phyloP scores from a whole-genome alignment of 495 filamentous ascomycete species.

The Clohesyomyces aquaticus region DNA sequence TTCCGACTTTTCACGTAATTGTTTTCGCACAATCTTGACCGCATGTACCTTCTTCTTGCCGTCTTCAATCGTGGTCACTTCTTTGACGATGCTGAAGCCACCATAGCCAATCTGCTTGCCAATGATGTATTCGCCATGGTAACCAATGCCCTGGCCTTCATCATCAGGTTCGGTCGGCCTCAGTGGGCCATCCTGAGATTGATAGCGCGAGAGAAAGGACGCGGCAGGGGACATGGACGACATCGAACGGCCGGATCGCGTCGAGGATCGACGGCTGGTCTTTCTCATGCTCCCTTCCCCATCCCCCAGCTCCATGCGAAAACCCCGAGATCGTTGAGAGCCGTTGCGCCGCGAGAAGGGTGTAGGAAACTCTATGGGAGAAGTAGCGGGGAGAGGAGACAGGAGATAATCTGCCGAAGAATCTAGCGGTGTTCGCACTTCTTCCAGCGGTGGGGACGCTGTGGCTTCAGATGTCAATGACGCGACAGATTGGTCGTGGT shows the following conservation, averaged over 20 bases:
- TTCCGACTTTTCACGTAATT: constrained; percentile 59
- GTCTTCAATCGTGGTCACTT: constrained; percentile 68
- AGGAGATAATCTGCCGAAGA: constrained; percentile 53
- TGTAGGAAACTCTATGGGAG: constrained; percentile 51
- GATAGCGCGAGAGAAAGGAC: constrained; percentile 64
- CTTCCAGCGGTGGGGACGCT: constrained; percentile 57
- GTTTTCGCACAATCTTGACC: constrained; percentile 75
- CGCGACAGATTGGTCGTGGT: constrained; percentile 45
- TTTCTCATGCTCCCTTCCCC: constrained; percentile 28
- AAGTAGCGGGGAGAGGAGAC: constrained; percentile 58
- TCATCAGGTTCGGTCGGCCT: constrained; percentile 63
- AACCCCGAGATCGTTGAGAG: constrained; percentile 38
- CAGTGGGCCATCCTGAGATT: constrained; percentile 45
- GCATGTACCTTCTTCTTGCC: constrained; percentile 59
- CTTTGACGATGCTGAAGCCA: constrained; percentile 73
- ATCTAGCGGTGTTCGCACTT: constrained; percentile 58
- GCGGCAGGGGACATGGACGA: constrained; percentile 53
- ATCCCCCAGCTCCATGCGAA: constrained; percentile 29
- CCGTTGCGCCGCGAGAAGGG: constrained; percentile 49
- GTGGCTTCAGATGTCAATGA: constrained; percentile 66
- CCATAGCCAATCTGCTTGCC: constrained; percentile 72
- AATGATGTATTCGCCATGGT: constrained; percentile 65
- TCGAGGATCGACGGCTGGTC: constrained; percentile 40
- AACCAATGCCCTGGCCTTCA: constrained; percentile 74
- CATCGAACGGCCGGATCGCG: constrained; percentile 39